Evolutionary conservation across 1,284 basidiomycete genomes (phyloP).

Genomic region (Cryptococcus sp.): DNA sequence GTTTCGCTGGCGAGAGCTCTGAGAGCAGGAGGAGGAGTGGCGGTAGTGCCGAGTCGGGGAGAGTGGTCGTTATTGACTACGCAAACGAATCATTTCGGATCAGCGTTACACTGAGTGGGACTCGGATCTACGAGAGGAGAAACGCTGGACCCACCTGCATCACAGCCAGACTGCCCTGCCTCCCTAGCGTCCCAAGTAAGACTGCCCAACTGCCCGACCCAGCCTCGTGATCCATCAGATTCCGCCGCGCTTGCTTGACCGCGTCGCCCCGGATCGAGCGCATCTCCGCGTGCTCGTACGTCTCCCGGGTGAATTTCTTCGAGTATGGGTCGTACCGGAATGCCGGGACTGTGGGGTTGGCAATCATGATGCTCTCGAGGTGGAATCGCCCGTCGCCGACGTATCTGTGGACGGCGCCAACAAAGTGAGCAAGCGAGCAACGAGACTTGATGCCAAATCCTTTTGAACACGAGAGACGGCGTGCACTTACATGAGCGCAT

Average conservation of each 20-base stretch:
- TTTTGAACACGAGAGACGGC: not conserved
- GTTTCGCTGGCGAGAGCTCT: constrained; percentile 91
- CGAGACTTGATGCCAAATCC: not conserved
- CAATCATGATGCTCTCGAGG: constrained; percentile 98
- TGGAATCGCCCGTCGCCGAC: constrained; percentile 98
- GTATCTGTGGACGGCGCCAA: constrained; percentile 62
- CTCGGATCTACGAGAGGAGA: too few species aligned
- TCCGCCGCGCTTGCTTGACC: constrained; percentile 69
- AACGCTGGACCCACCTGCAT: constrained; percentile 62
- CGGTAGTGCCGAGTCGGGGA: constrained; percentile 58
- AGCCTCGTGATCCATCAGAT: constrained; percentile 55
- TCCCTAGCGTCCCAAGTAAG: constrained; percentile 90
- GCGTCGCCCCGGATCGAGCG: constrained; percentile 71
- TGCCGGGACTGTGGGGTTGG: constrained; percentile 91
- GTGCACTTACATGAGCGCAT: constrained; percentile 75
- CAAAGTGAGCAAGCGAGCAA: not conserved
- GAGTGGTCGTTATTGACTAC: constrained; percentile 74
- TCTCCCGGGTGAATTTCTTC: constrained; percentile 91
- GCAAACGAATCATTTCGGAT: not conserved
- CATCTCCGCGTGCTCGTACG: constrained; percentile 92
- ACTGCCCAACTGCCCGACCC: constrained; percentile 73
- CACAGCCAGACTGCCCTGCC: constrained; percentile 91
- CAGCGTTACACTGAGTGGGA: not conserved
- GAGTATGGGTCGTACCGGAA: constrained; percentile 99
- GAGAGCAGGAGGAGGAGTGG: constrained; percentile 83